Evolutionary conservation across 352 stramenopile genomes (phyloP).

Genomic region (Pythium scleroteichum): DNA sequence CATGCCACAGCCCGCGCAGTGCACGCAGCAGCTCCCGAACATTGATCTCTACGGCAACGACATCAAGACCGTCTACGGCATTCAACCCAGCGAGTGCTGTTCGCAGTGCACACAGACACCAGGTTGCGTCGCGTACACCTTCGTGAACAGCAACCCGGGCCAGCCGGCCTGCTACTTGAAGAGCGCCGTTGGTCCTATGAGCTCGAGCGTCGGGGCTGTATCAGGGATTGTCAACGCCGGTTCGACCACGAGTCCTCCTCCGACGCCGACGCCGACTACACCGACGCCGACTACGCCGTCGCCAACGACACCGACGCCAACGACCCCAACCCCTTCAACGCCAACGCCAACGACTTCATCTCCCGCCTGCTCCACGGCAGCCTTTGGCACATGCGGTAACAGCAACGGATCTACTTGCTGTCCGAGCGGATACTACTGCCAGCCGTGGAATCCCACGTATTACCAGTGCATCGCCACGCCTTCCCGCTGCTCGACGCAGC

Average conservation of each 20-base stretch:
- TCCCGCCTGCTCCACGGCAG: constrained; percentile 18
- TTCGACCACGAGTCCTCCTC: neutral
- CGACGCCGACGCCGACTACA: constrained; percentile 1
- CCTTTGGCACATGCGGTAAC: constrained; percentile 23
- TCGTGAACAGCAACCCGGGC: constrained; percentile 40
- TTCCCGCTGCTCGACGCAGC: constrained; percentile 36
- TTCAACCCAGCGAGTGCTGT: constrained; percentile 35
- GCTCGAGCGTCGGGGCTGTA: constrained; percentile 23
- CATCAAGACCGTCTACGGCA: constrained; percentile 30
- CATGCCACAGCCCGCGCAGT: constrained; percentile 32
- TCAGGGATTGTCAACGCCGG: constrained; percentile 27
- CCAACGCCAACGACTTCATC: neutral
- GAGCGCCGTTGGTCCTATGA: constrained; percentile 16
- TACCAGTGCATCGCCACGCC: constrained; percentile 49
- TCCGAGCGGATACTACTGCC: constrained; percentile 42
- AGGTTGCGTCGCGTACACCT: constrained; percentile 40
- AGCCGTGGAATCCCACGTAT: constrained; percentile 44
- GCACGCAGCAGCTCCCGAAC: constrained; percentile 37
- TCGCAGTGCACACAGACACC: constrained; percentile 29
- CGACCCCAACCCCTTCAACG: neutral
- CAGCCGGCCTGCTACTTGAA: constrained; percentile 42
- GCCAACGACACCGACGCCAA: neutral
- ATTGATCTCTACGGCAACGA: constrained; percentile 51
- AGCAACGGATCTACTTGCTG: constrained; percentile 36
- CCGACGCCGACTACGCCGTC: constrained; percentile 3